A percentile compares a stretch with the other conserved stretches of the same genome.
Evolutionary conservation across 805 yeast species (phyloP).

Genomic region (Brettanomyces anomalus): DNA sequence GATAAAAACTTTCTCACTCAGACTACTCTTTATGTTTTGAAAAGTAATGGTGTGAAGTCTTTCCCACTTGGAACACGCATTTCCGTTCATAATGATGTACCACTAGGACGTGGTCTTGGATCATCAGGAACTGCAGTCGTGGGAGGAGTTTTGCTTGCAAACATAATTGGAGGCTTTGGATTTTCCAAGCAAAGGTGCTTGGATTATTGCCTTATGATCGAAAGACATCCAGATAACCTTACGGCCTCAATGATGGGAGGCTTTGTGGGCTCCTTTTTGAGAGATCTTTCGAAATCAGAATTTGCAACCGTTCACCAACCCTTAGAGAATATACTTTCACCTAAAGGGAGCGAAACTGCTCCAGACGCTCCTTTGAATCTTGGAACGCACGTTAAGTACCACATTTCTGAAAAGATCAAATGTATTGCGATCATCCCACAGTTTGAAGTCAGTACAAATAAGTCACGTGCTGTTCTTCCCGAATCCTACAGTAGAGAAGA

Average conservation of each 20-base stretch:
- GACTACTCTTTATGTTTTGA: conserved; percentile 83
- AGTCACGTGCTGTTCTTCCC: conserved; percentile 86
- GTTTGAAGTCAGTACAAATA: conserved; percentile 91
- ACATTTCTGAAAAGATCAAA: conserved; percentile 72
- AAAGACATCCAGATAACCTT: conserved; percentile 96
- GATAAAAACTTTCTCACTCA: conserved; percentile 83
- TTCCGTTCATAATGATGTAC: conserved; percentile 83
- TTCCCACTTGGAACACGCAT: conserved; percentile 83
- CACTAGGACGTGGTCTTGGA: conserved; percentile 94
- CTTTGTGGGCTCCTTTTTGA: conserved; percentile 88
- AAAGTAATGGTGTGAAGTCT: conserved; percentile 65
- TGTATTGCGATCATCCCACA: conserved; percentile 90
- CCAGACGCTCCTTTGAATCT: conserved; percentile 74
- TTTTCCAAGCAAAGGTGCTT: conserved; percentile 74
- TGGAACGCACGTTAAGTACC: conserved; percentile 82
- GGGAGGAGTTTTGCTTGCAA: conserved; percentile 88
- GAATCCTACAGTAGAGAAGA: conserved; percentile 67
- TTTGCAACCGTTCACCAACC: conserved; percentile 74
- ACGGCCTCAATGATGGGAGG: conserved; percentile 99
- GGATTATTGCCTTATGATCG: conserved; percentile 94
- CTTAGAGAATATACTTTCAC: conserved; percentile 58
- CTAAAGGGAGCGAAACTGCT: conserved; percentile 4
- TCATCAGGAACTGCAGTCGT: conserved; percentile 98
- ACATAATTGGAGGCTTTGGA: conserved; percentile 67
- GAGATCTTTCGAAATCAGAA: conserved; percentile 69